Conservation (phyloP, 2,329 filamentous ascomycete genomes). For the Trichoderma breve region DNA sequence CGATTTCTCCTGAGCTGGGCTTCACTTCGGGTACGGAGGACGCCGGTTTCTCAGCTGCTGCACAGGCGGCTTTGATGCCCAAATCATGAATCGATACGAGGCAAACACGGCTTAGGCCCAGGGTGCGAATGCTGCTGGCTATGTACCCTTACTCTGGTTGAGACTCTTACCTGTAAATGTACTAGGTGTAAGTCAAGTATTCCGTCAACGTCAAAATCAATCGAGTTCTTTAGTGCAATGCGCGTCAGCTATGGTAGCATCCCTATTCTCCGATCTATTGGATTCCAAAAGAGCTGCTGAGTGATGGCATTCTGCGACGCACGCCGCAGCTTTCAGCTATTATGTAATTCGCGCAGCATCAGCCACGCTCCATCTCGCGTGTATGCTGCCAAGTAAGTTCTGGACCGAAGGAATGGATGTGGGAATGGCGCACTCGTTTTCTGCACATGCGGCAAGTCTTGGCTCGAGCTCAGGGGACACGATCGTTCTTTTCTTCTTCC, state of each 20-base stretch:
- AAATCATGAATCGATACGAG: background rate
- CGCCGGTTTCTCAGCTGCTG: background rate
- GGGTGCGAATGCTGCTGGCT: background rate
- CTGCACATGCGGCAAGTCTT: background rate
- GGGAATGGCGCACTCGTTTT: background rate
- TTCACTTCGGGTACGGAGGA: background rate
- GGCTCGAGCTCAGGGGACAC: background rate
- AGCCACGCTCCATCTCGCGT: background rate
- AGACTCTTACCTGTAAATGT: background rate
- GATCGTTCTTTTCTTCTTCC: background rate
- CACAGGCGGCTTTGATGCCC: background rate
- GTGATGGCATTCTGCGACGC: background rate
- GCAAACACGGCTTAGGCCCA: background rate
- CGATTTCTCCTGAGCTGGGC: conserved; percentile 2
- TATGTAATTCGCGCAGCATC: conserved; percentile 1
- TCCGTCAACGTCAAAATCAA: background rate
- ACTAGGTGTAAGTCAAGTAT: background rate
- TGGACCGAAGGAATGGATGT: background rate
- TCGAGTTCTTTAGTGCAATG: background rate
- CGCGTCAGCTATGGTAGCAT: background rate
- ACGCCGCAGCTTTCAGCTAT: background rate
- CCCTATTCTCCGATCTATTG: background rate
- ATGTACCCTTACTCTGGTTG: background rate
- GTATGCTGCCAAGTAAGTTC: background rate
- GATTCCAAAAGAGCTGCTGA: background rate